Evolutionary conservation across 768 basidiomycete species (phyloP).

Genomic region (Calvatia gigantea): DNA sequence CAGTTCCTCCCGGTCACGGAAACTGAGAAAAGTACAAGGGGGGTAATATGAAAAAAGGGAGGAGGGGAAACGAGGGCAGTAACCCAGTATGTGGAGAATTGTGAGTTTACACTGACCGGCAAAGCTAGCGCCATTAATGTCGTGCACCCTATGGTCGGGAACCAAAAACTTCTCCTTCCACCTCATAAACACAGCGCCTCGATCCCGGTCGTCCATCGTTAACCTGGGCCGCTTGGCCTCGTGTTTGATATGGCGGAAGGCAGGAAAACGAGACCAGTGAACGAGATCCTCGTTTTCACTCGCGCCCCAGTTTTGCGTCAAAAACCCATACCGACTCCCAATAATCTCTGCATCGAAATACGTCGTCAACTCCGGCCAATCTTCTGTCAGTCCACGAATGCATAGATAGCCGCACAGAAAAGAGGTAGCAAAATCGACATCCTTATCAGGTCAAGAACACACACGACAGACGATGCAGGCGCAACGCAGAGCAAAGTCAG

Average conservation of each 20-base stretch:
- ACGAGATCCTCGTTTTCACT: slow-evolving; percentile 88
- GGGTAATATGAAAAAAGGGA: not conserved
- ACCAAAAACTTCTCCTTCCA: slow-evolving; percentile 97
- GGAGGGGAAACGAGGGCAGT: not conserved
- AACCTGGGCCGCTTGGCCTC: slow-evolving; percentile 77
- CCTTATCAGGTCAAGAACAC: slow-evolving; percentile 41
- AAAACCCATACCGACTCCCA: slow-evolving; percentile 84
- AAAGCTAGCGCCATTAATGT: slow-evolving; percentile 93
- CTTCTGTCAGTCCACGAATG: slow-evolving; percentile 88
- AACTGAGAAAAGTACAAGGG: not conserved
- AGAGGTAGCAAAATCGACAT: slow-evolving; percentile 85
- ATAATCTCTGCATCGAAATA: slow-evolving; percentile 98
- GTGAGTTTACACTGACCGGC: slow-evolving; percentile 59
- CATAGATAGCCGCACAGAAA: slow-evolving; percentile 89
- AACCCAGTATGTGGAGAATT: not conserved
- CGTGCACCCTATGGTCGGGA: slow-evolving; percentile 90
- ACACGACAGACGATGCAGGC: not conserved
- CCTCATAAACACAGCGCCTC: slow-evolving; percentile 88
- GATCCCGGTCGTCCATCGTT: slow-evolving; percentile 74
- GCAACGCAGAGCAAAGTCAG: not conserved
- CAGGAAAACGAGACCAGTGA: slow-evolving; percentile 93
- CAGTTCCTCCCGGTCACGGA: not conserved
- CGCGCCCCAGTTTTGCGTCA: slow-evolving; percentile 90
- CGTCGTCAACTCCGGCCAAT: slow-evolving; percentile 94
- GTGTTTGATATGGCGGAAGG: slow-evolving; percentile 77